Evolutionary conservation across 192 early-diverging fungal genomes (phyloP), one percentile per base, ranked within the genome.

Genomic region (Funneliformis mosseae): DNA sequence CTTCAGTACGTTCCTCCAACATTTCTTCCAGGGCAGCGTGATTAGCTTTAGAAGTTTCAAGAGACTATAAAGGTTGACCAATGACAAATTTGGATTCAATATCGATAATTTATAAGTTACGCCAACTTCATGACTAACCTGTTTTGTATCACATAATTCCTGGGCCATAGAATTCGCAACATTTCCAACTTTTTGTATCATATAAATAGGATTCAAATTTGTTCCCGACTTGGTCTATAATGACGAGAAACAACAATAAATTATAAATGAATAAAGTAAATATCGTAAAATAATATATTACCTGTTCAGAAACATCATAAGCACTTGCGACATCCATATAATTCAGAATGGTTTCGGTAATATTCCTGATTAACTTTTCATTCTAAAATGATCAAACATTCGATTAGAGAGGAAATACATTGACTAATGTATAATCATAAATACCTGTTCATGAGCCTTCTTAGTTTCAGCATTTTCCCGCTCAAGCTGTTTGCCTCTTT

Each of bases 141-240:
- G 70, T 25, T n/a, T 72, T 72, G 64, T 46, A 41, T 72, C 70
- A 41, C n/a, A 41, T 41, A 72, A 72, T 8, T 72, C 39, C n/a
- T 25, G 41, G 11, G 27, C 70, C 23, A 72, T 33, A 21, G n/a
- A 45, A 12, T 41, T 72, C 39, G 70, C 23, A 9, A 72, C 41
- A 41, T n/a, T 43, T 23, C 70, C 70, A 5, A 72, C 41, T 39
- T 72, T 72, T 46, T n/a, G 70, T 45, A 72, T 46, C 70, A 72
- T 72, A 39, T 21, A 45, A 45, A 72, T 45, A 45, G 70, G 70
- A 14, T 72, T 39, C 5, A 72, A n/a, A n/a, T 72, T 72, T 23
- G n/a, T 41, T 2, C 14, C 7, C 4, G 28, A 25, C 43, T 71
- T 43, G 18, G 39, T 16, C 38, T 66, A 28, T 3, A 11, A 8